phyloP scores from a whole-genome alignment of 495 filamentous ascomycete species.

The Alectoria sarmentosa region DNA sequence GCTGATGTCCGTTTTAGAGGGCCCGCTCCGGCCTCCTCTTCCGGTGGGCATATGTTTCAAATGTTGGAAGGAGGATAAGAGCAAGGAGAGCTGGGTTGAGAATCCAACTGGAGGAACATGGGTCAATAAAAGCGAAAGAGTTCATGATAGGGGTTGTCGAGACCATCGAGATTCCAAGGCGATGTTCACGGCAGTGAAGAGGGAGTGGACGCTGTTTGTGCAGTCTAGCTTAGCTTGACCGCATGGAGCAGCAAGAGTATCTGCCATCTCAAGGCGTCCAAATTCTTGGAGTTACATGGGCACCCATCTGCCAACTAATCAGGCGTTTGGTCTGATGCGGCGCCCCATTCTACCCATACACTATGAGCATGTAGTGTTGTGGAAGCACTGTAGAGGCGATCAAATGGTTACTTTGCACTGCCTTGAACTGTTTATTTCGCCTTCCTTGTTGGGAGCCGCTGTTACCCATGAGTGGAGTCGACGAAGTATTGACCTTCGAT shows the following conservation, averaged over 20 bases:
- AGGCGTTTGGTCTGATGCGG: background rate
- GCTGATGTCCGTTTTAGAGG: conserved; percentile 60
- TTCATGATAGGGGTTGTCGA: conserved; percentile 5
- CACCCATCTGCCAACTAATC: background rate
- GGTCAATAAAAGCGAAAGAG: conserved; percentile 1
- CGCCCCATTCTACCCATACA: background rate
- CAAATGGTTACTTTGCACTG: background rate
- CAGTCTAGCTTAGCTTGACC: background rate
- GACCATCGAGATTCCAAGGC: conserved; percentile 16
- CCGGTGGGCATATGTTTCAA: conserved; percentile 22
- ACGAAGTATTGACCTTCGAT: background rate
- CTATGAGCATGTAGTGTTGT: background rate
- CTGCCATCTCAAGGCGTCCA: background rate
- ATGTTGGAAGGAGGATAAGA: conserved; percentile 23
- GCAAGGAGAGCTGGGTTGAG: conserved; percentile 26
- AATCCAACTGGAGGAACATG: conserved; percentile 17
- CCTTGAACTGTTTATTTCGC: background rate
- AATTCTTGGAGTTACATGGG: background rate
- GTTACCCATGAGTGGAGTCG: background rate
- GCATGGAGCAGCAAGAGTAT: background rate
- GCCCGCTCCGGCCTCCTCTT: conserved; percentile 34
- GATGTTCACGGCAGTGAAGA: conserved; percentile 22
- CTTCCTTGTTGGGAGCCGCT: background rate
- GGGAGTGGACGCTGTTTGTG: conserved; percentile 22
- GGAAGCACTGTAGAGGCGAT: background rate